phyloP scores from a whole-genome alignment of 75 land plant genomes.

The Ceratopteris richardii region DNA sequence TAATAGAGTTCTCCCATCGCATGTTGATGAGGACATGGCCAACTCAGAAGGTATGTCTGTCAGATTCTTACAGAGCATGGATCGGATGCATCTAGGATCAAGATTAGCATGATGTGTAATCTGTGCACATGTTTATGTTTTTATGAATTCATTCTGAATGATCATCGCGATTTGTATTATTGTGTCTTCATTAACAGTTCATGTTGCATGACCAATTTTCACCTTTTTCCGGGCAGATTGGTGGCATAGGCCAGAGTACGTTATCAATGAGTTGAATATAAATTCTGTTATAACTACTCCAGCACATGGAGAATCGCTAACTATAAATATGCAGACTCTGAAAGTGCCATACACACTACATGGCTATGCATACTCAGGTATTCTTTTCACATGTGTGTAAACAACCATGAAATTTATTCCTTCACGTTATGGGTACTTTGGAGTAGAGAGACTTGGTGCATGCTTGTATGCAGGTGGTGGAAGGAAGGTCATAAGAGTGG shows the following conservation, averaged over 20 bases:
- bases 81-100: background rate
- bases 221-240: no score
- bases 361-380: constrained; percentile 94
- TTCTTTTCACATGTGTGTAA: no score
- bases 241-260: constrained; percentile 92
- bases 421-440: no score
- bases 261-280: constrained; percentile 91
- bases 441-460: no score
- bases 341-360: constrained; percentile 62
- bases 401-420: no score
- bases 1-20: constrained; percentile 84
- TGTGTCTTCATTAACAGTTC: no score
- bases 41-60: constrained; percentile 54
- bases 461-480: constrained; percentile 64
- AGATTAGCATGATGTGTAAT: no score
- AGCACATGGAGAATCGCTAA: constrained; percentile 71
- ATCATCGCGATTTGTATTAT: no score
- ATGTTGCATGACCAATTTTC: no score
- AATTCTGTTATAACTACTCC: constrained; percentile 92
- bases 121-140: background rate
- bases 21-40: constrained; percentile 84
- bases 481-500: constrained; percentile 83
- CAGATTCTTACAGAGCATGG: background rate
- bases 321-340: constrained; percentile 36
- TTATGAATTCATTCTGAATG: no score